Base-by-base conservation (phyloP, 768 basidiomycete genomes). In the Gymnopilus junonius region DNA sequence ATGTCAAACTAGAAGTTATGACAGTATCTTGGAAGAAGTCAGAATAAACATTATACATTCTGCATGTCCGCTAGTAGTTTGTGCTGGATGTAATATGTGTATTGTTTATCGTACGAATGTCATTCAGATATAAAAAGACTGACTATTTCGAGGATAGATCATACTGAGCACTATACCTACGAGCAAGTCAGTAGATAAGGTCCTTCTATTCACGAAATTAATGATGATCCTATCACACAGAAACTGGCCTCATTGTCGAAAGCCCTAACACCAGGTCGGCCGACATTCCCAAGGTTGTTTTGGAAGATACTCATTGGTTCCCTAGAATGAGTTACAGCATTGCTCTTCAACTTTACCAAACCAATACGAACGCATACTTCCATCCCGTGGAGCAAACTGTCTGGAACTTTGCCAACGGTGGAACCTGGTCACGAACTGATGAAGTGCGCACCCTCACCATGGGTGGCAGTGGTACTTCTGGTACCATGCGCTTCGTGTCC, bases 401-500 rank as follows among this genome's bases (percentile, higher is more conserved):
- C 50, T 77, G 73, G 75, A 62, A 76, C 39, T 77, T 67, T 59
- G 77, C 70, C 56, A 74, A 61, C 56, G 54, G 70, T 68, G 58
- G 63, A 15, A 63, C 62, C 20, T 64, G 63, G 63, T 59, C 53
- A n/a, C 48, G 48, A 15, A 43, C 51, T 12, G 53, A 59, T 12
- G 53, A 51, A 7, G 42, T 39, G 23, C 43, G 40, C 14, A 64
- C 57, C 20, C 74, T 82, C 63, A 72, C 39, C 53, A 79, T 79
- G 73, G 70, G 66, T 34, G 74, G 72, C 5, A 81, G 79, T 61
- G 80, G 78, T 42, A 80, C 77, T 0, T 80, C 77, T 14, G 77
- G 81, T 10, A 69, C 70, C 6, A 55, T 82, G 17, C 77, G 76
- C 58, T 73, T 80, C 67, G 31, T 39, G 31, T 64, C 68, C 7